phyloP scores from a whole-genome alignment of 257 asterid genomes.

The Pogostemon cablin region DNA sequence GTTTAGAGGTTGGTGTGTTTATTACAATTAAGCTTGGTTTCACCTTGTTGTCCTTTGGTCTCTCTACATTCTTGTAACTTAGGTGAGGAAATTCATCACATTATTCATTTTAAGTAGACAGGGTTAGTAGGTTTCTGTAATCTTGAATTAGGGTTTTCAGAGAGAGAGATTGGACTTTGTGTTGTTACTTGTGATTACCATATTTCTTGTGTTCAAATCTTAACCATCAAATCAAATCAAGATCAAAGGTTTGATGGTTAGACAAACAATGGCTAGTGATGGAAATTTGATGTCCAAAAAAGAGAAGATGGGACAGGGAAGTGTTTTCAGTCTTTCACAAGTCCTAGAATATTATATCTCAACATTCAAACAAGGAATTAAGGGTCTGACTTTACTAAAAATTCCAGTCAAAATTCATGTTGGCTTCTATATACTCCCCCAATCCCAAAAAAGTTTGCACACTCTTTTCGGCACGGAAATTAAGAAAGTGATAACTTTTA shows the following conservation, averaged over 20 bases:
- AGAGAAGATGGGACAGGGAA: slow-evolving; percentile 53
- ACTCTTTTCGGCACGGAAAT: too few relatives aligned
- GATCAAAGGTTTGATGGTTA: slow-evolving; percentile 36
- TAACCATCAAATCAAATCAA: slow-evolving; percentile 64
- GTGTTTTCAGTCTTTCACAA: slow-evolving; percentile 35
- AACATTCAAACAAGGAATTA: slow-evolving; percentile 20
- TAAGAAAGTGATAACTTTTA: too few relatives aligned
- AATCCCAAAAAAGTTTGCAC: too few relatives aligned
- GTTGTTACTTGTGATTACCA: slow-evolving; percentile 28
- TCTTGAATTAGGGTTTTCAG: slow-evolving; percentile 45
- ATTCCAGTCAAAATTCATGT: slow-evolving; percentile 40
- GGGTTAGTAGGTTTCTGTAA: slow-evolving; percentile 39
- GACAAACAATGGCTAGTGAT: slow-evolving; percentile 32
- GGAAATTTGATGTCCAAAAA: slow-evolving; percentile 40
- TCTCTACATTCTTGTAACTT: slow-evolving; percentile 31
- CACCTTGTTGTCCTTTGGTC: slow-evolving; percentile 54
- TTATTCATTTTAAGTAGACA: slow-evolving; percentile 1
- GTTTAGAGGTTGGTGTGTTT: neutral
- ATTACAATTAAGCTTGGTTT: slow-evolving; percentile 32
- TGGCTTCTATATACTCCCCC: neutral
- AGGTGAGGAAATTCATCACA: slow-evolving; percentile 17
- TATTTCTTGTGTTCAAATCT: slow-evolving; percentile 49
- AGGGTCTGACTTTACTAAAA: slow-evolving; percentile 28
- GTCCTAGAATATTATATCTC: neutral
- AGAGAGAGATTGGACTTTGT: slow-evolving; percentile 10